Percentiles rank a stretch among this genome's conserved stretches.
These are phyloP conservation scores for Lachancea fermentati DNA, from an alignment of 805 yeast genomes.

Conservation along the genomic window DNA sequence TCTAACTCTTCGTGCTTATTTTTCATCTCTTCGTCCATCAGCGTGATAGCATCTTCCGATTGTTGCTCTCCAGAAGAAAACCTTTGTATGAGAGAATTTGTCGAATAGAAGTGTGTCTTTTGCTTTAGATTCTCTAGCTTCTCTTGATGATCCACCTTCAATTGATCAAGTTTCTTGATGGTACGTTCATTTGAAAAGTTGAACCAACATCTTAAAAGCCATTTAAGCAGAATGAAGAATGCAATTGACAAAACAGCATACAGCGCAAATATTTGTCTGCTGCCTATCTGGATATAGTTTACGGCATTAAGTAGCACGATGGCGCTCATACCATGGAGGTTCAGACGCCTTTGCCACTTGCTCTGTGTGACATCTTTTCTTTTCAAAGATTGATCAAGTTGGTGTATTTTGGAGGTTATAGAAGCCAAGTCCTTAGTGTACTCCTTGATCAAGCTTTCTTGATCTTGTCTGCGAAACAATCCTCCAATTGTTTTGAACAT, in stretches of 20 bases:
- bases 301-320: constrained; percentile 3
- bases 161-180: constrained; percentile 24
- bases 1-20: constrained; percentile 37
- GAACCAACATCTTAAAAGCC: constrained; percentile 7
- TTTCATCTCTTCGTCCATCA: constrained; percentile 39
- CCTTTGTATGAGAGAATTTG: constrained; percentile 66
- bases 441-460: constrained; percentile 19
- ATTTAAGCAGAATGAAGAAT: constrained; percentile 3
- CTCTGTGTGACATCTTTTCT: constrained; percentile 16
- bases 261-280: constrained; percentile 3
- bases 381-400: constrained; percentile 20
- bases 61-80: constrained; percentile 50
- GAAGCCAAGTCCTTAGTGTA: constrained; percentile 28
- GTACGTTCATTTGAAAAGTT: constrained; percentile 9
- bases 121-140: constrained; percentile 64
- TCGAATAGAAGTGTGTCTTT: constrained; percentile 67
- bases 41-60: constrained; percentile 40
- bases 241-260: neutral
- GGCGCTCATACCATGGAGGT: constrained; percentile 16
- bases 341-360: constrained; percentile 16
- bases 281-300: neutral
- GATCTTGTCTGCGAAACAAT: constrained; percentile 4
- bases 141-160: constrained; percentile 42
- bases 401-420: constrained; percentile 26
- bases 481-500: constrained; percentile 4